Percentiles rank a stretch among this genome's conserved stretches.
phyloP scores from a whole-genome alignment of 345 rosid species.

The Salix viminalis region DNA sequence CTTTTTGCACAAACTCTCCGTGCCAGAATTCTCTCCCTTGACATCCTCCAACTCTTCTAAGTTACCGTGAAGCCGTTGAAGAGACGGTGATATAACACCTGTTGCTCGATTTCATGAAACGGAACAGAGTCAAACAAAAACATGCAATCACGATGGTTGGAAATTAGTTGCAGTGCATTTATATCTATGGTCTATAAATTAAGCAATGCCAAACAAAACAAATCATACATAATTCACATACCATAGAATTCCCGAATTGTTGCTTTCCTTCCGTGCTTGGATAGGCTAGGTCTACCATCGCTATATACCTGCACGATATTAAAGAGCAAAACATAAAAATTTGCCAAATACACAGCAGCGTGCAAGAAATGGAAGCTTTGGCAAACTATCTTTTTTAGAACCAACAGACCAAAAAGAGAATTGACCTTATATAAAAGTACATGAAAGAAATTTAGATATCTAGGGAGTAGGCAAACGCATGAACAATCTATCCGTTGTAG shows the following conservation, averaged over 20 bases:
- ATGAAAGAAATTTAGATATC: slow-evolving; percentile 80
- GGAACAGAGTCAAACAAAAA: not conserved
- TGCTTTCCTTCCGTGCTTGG: slow-evolving; percentile 80
- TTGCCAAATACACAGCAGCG: not conserved
- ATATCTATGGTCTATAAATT: not conserved
- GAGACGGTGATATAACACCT: slow-evolving; percentile 91
- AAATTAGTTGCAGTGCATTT: not conserved
- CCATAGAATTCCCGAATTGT: slow-evolving; percentile 84
- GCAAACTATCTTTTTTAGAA: not conserved
- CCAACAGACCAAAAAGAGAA: slow-evolving; percentile 14
- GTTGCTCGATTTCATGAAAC: slow-evolving; percentile 8
- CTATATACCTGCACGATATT: slow-evolving; percentile 47
- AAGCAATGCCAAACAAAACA: not conserved
- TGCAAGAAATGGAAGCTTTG: not conserved
- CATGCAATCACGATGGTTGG: not conserved
- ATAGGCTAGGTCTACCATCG: slow-evolving; percentile 48
- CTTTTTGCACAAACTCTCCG: slow-evolving; percentile 37
- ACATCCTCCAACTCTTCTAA: slow-evolving; percentile 41
- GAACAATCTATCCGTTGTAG: slow-evolving; percentile 86
- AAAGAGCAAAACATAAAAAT: slow-evolving; percentile 5
- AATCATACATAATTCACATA: slow-evolving; percentile 20
- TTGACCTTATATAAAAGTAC: slow-evolving; percentile 74
- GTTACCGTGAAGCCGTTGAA: slow-evolving; percentile 60
- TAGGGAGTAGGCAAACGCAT: slow-evolving; percentile 68
- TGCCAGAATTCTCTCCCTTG: slow-evolving; percentile 20